Conservation (phyloP, 345 rosid species). For the Durio zibethinus region DNA sequence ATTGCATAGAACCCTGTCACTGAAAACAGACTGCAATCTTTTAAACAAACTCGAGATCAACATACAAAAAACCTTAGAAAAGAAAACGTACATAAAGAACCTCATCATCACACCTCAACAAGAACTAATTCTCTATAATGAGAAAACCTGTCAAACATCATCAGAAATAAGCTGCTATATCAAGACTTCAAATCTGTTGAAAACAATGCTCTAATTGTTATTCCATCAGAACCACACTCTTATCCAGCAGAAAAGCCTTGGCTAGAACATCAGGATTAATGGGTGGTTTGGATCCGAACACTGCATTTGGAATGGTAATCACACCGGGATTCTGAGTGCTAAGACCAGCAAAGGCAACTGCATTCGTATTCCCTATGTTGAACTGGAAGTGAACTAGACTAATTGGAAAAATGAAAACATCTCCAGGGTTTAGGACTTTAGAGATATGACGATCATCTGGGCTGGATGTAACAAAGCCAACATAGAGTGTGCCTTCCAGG, state of each 20-base stretch:
- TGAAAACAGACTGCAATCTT: background rate
- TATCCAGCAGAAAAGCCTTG: background rate
- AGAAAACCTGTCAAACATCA: background rate
- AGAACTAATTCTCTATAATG: background rate
- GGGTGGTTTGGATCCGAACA: background rate
- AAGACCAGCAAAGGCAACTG: background rate
- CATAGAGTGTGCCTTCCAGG: background rate
- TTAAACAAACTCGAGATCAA: background rate
- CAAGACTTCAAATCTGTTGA: background rate
- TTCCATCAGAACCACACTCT: background rate
- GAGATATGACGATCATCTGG: background rate
- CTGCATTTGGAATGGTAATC: background rate
- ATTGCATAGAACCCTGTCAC: background rate
- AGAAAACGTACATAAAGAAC: background rate
- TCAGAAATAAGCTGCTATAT: background rate
- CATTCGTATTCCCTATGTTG: background rate
- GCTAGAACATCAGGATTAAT: background rate
- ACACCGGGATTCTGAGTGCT: background rate
- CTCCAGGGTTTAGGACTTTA: background rate
- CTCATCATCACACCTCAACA: too few species aligned
- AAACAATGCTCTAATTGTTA: background rate
- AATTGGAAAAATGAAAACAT: background rate
- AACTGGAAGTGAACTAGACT: background rate
- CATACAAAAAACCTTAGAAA: background rate
- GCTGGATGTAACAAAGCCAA: background rate